Conservation (phyloP, 179 eudicot genomes). For the Beta macrorhiza region DNA sequence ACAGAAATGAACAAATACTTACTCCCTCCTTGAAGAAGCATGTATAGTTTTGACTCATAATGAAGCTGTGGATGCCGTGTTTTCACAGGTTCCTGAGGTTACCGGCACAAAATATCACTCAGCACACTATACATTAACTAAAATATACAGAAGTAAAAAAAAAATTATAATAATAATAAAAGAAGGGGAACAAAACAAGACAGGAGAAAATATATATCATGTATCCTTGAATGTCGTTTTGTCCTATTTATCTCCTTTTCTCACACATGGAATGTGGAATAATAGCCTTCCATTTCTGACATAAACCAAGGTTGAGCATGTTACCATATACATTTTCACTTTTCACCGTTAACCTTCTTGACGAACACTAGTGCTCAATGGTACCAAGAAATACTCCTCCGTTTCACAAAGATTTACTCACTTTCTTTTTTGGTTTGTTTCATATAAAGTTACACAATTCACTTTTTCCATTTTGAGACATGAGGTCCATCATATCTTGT, state of each 20-base stretch:
- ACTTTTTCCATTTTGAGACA: no score
- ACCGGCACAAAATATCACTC: background rate
- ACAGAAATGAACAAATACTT: conserved; percentile 27
- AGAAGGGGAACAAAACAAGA: background rate
- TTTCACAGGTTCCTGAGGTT: conserved; percentile 52
- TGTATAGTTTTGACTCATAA: conserved; percentile 77
- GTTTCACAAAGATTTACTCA: no score
- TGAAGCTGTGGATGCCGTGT: conserved; percentile 87
- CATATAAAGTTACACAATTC: no score
- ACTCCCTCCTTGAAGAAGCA: conserved; percentile 91
- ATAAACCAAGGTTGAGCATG: no score
- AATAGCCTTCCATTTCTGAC: background rate
- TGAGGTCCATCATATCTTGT: no score
- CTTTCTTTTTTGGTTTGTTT: no score
- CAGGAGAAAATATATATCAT: background rate
- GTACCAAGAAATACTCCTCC: background rate
- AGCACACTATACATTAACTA: background rate
- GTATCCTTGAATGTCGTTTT: background rate
- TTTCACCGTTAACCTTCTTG: background rate
- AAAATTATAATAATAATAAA: background rate
- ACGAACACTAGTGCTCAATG: background rate
- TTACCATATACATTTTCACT: no score
- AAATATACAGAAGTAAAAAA: background rate
- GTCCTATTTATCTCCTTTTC: background rate
- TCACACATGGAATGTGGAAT: no score